phyloP scores from a whole-genome alignment of 2,329 filamentous ascomycete species.

The Calonectria hongkongensis region DNA sequence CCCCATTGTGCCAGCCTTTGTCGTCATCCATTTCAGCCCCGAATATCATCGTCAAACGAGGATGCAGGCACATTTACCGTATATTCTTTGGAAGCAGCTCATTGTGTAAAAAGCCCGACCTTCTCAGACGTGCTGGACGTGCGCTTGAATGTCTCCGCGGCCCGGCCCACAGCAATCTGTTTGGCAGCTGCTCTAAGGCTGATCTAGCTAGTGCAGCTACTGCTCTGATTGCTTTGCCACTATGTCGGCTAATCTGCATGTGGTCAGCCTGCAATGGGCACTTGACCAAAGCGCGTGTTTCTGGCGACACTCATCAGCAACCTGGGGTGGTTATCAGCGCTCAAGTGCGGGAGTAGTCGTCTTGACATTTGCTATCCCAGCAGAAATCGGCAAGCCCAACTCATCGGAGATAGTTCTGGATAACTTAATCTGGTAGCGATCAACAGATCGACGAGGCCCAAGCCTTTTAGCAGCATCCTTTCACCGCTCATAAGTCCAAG shows the following conservation, averaged over 20 bases:
- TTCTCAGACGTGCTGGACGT: background rate
- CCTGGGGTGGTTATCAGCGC: no score
- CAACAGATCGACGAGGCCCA: conserved; percentile 1
- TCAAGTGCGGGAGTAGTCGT: no score
- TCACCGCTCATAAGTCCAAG: background rate
- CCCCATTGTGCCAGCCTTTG: background rate
- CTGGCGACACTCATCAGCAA: no score
- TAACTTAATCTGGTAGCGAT: background rate
- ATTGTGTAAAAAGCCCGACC: no score
- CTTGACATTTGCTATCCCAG: no score
- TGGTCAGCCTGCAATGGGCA: background rate
- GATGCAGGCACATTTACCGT: no score
- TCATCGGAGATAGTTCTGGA: no score
- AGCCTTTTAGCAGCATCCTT: background rate
- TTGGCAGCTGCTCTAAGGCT: conserved; percentile 1
- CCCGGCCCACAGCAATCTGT: background rate
- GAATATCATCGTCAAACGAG: background rate
- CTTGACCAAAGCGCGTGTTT: background rate
- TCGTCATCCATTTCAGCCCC: background rate
- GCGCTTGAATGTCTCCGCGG: background rate
- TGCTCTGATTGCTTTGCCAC: no score
- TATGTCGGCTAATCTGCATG: no score
- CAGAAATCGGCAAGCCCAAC: no score
- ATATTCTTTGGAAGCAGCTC: no score
- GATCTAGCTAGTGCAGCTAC: background rate